Evolutionary conservation across 2,329 filamentous ascomycete species (phyloP).

Genomic region (Cercospora canescens): DNA sequence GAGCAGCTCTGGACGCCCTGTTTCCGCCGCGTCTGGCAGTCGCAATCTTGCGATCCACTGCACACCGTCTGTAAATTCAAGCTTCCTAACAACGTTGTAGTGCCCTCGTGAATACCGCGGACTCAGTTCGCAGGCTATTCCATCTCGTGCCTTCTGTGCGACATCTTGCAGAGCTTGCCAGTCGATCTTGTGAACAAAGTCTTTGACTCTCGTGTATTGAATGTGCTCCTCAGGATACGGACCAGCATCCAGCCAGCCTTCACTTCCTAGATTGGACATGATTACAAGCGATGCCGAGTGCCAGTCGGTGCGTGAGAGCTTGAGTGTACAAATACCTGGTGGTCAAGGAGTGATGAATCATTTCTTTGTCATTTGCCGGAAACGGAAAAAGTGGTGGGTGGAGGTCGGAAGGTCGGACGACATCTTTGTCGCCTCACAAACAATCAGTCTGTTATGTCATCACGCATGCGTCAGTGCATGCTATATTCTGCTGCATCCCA

Average conservation of each 20-base stretch:
- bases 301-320: too few species aligned
- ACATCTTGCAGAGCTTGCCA: slow-evolving; percentile 1
- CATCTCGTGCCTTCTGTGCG: too few species aligned
- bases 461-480: too few species aligned
- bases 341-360: too few species aligned
- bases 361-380: too few species aligned
- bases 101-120: slow-evolving; percentile 2
- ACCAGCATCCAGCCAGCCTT: background rate
- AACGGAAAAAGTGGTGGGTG: too few species aligned
- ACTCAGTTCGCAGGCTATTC: background rate
- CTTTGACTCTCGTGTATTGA: background rate
- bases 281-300: background rate
- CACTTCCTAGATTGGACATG: background rate
- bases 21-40: background rate
- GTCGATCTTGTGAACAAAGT: background rate
- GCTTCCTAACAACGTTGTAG: slow-evolving; percentile 4
- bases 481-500: too few species aligned
- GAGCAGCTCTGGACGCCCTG: background rate
- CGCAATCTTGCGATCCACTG: background rate
- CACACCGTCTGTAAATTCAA: slow-evolving; percentile 2
- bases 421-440: too few species aligned
- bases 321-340: too few species aligned
- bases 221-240: background rate
- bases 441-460: background rate
- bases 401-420: too few species aligned